A percentile compares a stretch with the other conserved stretches of the same genome.
phyloP scores from a whole-genome alignment of 306 rosid species.

The Dryas octopetala region DNA sequence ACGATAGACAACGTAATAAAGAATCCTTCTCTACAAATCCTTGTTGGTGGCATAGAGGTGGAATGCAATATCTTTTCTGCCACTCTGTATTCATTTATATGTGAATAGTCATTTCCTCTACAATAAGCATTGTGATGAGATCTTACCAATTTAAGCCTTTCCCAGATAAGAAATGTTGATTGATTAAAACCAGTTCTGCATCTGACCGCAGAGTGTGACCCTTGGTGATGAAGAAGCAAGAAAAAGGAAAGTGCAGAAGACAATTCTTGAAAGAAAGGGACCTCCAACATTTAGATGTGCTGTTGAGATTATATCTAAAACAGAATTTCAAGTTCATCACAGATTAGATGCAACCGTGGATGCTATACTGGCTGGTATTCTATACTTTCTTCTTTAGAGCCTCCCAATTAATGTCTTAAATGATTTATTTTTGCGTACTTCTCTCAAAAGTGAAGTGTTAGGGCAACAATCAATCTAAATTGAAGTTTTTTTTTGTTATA shows the following conservation, averaged over 20 bases:
- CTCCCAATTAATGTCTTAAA: conserved; percentile 14
- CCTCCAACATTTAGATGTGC: conserved; percentile 96
- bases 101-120: background rate
- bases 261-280: conserved; percentile 97
- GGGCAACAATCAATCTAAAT: conserved; percentile 4
- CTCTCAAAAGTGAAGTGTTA: background rate
- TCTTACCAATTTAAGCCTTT: conserved; percentile 15
- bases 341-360: conserved; percentile 96
- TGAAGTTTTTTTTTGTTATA: conserved; percentile 22
- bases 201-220: conserved; percentile 81
- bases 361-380: conserved; percentile 86
- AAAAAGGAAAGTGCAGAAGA: conserved; percentile 94
- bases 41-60: conserved; percentile 98
- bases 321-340: conserved; percentile 88
- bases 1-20: conserved; percentile 81
- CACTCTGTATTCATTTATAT: conserved; percentile 12
- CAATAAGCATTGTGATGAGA: background rate
- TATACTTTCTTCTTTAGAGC: conserved; percentile 11
- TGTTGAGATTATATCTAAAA: conserved; percentile 94
- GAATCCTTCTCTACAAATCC: conserved; percentile 89
- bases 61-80: conserved; percentile 23
- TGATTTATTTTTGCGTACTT: background rate
- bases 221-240: conserved; percentile 99
- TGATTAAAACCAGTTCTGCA: conserved; percentile 15
- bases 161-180: conserved; percentile 19